Percentiles rank a stretch among this genome's conserved stretches.
These are phyloP conservation scores for Podochytrium sp. DNA, from an alignment of 192 early-diverging fungal genomes.

Conservation along the genomic window DNA sequence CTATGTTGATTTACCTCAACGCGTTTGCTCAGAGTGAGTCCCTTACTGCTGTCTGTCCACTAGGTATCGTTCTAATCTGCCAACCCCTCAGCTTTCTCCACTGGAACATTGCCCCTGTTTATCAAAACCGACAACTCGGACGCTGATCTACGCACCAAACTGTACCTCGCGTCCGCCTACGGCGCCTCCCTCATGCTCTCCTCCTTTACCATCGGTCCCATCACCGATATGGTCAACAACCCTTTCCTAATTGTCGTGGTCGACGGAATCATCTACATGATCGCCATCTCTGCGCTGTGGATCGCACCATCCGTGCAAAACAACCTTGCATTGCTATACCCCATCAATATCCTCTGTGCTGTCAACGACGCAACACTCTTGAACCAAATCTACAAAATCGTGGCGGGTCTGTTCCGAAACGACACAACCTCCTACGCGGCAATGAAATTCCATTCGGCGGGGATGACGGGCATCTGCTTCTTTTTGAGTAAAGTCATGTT, in stretches of 20 bases:
- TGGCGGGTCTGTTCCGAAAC: slow-evolving; percentile 18
- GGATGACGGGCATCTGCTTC: slow-evolving; percentile 23
- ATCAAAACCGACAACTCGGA: neutral
- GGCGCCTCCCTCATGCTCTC: slow-evolving; percentile 2
- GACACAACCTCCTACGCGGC: slow-evolving; percentile 25
- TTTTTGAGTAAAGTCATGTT: slow-evolving; percentile 23
- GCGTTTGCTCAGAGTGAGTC: slow-evolving; percentile 25
- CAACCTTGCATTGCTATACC: slow-evolving; percentile 14
- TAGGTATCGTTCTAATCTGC: too few relatives aligned
- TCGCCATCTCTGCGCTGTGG: slow-evolving; percentile 15
- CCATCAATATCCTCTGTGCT: slow-evolving; percentile 14
- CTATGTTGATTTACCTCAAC: slow-evolving; percentile 12
- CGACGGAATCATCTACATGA: slow-evolving; percentile 3
- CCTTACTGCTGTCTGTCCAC: neutral
- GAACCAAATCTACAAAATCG: slow-evolving; percentile 31
- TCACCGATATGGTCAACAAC: slow-evolving; percentile 23
- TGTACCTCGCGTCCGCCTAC: slow-evolving; percentile 13
- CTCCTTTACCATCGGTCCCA: slow-evolving; percentile 22
- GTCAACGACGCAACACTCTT: slow-evolving; percentile 21
- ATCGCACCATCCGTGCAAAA: neutral
- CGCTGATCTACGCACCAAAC: slow-evolving; percentile 6
- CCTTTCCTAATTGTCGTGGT: slow-evolving; percentile 12
- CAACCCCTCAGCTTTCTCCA: slow-evolving; percentile 20
- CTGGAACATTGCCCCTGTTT: slow-evolving; percentile 24
- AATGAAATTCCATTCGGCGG: slow-evolving; percentile 13